phyloP scores from a whole-genome alignment of 768 basidiomycete genomes.

The Suillus subalutaceus region DNA sequence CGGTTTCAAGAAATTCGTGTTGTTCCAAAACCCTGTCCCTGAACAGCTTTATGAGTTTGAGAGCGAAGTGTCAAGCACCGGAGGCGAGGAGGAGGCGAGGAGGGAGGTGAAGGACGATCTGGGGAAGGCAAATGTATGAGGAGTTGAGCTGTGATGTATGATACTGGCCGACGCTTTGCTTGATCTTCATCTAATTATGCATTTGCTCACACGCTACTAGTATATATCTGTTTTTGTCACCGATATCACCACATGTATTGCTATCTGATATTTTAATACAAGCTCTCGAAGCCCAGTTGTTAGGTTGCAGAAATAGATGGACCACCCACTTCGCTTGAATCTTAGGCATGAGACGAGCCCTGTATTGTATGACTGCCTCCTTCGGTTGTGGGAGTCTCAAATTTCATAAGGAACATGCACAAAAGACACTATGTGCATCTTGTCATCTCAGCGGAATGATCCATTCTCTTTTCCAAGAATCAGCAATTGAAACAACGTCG shows the following conservation, averaged over 20 bases:
- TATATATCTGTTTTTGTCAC: neutral
- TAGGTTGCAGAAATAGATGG: neutral
- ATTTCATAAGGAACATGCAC: neutral
- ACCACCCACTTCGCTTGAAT: too few relatives aligned
- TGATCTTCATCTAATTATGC: neutral
- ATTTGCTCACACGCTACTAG: neutral
- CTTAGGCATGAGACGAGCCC: too few relatives aligned
- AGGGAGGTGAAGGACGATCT: conserved; percentile 18
- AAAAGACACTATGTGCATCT: neutral
- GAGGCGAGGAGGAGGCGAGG: conserved; percentile 15
- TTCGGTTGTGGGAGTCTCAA: neutral
- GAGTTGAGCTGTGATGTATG: neutral
- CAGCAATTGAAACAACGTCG: neutral
- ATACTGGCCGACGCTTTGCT: neutral
- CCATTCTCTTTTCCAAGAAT: neutral
- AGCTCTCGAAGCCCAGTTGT: neutral
- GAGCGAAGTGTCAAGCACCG: conserved; percentile 22
- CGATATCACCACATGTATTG: neutral
- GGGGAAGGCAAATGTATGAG: conserved; percentile 7
- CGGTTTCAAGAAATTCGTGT: conserved; percentile 54
- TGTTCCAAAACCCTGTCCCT: conserved; percentile 30
- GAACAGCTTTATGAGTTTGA: conserved; percentile 49
- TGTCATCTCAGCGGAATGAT: neutral
- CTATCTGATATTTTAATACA: neutral
- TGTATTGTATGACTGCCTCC: too few relatives aligned